Evolutionary conservation across 2,329 filamentous ascomycete species (phyloP).

Genomic region (Phaeoacremonium minimum): DNA sequence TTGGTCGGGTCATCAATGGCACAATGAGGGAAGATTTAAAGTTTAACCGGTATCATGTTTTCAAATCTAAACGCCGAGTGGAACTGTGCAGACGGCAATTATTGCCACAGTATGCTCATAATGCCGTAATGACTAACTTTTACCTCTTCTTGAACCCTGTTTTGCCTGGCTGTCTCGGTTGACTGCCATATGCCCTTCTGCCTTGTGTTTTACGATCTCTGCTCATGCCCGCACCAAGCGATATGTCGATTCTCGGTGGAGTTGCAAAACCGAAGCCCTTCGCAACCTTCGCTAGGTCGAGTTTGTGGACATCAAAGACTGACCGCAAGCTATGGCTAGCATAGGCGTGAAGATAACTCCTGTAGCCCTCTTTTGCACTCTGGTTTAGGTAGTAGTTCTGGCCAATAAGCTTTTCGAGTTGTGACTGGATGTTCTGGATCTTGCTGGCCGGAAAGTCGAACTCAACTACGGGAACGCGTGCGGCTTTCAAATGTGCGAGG

Average conservation of each 20-base stretch:
- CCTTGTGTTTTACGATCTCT: slow-evolving; percentile 64
- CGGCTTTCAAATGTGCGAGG: slow-evolving; percentile 83
- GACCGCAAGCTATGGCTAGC: slow-evolving; percentile 77
- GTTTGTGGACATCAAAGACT: slow-evolving; percentile 80
- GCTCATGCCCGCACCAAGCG: slow-evolving; percentile 71
- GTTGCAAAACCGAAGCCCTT: slow-evolving; percentile 78
- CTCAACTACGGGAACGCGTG: slow-evolving; percentile 88
- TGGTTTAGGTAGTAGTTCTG: slow-evolving; percentile 98
- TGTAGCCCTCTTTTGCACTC: slow-evolving; percentile 72
- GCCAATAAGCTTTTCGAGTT: slow-evolving; percentile 88
- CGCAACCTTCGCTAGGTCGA: slow-evolving; percentile 79
- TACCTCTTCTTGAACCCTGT: not conserved
- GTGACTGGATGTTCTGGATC: slow-evolving; percentile 84
- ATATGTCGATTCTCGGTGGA: slow-evolving; percentile 76
- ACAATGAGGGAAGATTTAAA: no score
- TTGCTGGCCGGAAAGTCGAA: slow-evolving; percentile 93
- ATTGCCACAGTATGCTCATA: no score
- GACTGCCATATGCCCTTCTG: slow-evolving; percentile 71
- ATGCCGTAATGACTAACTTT: no score
- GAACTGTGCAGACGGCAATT: no score
- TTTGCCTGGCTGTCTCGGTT: slow-evolving; percentile 55
- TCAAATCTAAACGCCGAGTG: no score
- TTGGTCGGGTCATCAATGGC: no score
- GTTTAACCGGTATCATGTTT: no score
- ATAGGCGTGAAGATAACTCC: slow-evolving; percentile 92